A percentile compares a stretch with the other conserved stretches of the same genome.
Conservation (phyloP, 176 grass and related monocot genomes). For the Oryza punctata region DNA sequence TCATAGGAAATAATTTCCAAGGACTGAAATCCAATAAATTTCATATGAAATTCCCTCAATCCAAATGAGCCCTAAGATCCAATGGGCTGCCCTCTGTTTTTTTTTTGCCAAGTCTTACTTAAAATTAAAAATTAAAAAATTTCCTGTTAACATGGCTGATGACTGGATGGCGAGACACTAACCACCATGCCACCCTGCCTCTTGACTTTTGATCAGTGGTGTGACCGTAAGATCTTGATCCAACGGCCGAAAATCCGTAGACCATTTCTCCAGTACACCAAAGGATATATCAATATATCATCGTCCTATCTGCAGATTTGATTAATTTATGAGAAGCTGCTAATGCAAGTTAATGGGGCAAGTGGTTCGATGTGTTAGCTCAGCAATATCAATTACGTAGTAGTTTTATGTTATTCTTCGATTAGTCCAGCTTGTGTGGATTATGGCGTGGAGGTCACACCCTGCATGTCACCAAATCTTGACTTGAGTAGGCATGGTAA, state of each 20-base stretch:
- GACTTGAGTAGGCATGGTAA: not conserved
- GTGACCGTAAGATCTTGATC: slow-evolving; percentile 6
- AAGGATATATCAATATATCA: not conserved
- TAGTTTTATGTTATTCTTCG: not conserved
- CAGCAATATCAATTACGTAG: not conserved
- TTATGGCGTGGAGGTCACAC: slow-evolving; percentile 4
- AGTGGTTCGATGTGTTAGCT: not conserved
- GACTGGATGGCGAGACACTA: slow-evolving; percentile 14
- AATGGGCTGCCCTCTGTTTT: not conserved
- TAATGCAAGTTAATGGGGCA: not conserved
- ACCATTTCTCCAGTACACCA: not conserved
- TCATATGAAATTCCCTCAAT: no score
- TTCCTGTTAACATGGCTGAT: not conserved
- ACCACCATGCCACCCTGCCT: slow-evolving; percentile 2
- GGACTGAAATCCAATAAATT: no score
- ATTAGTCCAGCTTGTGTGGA: slow-evolving; percentile 23
- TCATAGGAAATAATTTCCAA: no score
- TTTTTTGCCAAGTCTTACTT: not conserved
- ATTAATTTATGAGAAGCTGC: slow-evolving; percentile 8
- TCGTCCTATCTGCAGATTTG: not conserved
- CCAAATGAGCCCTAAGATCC: not conserved
- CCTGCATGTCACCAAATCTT: slow-evolving; percentile 29
- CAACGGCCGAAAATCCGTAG: not conserved
- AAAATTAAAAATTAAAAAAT: not conserved
- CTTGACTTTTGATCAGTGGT: not conserved